Conservation (phyloP, 2,329 filamentous ascomycete genomes). For the Pestalotiopsis sp. region DNA sequence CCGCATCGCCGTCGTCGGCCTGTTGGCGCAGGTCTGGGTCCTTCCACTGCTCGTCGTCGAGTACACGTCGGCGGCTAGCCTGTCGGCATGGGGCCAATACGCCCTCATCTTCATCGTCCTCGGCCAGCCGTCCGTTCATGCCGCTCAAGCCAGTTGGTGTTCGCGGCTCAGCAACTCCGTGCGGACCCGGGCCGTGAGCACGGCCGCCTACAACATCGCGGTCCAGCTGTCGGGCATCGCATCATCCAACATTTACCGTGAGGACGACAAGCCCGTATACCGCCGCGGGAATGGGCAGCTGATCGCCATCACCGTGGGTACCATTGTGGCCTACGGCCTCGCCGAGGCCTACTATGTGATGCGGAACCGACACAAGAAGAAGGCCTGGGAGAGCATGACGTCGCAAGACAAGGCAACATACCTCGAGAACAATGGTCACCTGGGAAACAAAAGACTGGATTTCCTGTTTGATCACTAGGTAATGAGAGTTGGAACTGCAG, state of each 20-base stretch:
- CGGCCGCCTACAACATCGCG: slow-evolving; percentile 44
- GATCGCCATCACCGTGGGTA: slow-evolving; percentile 32
- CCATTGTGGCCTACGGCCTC: slow-evolving; percentile 35
- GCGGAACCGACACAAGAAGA: slow-evolving; percentile 4
- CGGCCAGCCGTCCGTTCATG: slow-evolving; percentile 26
- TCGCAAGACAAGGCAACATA: slow-evolving; percentile 7
- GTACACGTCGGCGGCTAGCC: slow-evolving; percentile 1
- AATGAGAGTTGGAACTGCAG: neutral
- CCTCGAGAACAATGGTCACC: slow-evolving; percentile 1
- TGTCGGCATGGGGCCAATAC: slow-evolving; percentile 6
- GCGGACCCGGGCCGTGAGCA: slow-evolving; percentile 39
- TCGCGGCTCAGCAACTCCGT: slow-evolving; percentile 41
- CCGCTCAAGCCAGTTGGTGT: slow-evolving; percentile 41
- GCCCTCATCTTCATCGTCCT: slow-evolving; percentile 5
- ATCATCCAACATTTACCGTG: slow-evolving; percentile 49
- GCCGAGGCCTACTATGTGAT: slow-evolving; percentile 18
- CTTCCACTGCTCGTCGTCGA: slow-evolving; percentile 33
- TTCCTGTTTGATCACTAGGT: slow-evolving; percentile 10
- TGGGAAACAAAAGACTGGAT: slow-evolving; percentile 8
- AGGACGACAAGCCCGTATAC: slow-evolving; percentile 46
- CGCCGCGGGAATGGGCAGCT: slow-evolving; percentile 41
- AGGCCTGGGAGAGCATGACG: neutral
- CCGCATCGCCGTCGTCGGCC: slow-evolving; percentile 31
- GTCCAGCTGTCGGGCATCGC: slow-evolving; percentile 51
- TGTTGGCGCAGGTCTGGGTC: slow-evolving; percentile 37